Percentiles rank a stretch among this genome's conserved stretches.
These are phyloP conservation scores for Eucalyptus marginata DNA, from an alignment of 345 rosid genomes.

Conservation along the genomic window DNA sequence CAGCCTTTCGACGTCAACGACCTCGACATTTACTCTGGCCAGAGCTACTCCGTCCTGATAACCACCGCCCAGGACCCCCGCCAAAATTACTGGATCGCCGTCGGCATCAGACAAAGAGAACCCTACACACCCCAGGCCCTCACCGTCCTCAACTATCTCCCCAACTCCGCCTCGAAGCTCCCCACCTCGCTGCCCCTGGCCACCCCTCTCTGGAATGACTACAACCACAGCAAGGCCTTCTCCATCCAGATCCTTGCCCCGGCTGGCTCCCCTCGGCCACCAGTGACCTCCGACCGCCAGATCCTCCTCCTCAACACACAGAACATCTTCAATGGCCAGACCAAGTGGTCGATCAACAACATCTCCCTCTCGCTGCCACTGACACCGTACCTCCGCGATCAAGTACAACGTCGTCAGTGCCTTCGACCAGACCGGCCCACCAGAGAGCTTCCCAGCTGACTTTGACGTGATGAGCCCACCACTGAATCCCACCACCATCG, in stretches of 20 bases:
- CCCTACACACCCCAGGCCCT: constrained; percentile 52
- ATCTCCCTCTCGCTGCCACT: constrained; percentile 47
- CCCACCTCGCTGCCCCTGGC: constrained; percentile 42
- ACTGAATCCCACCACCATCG: constrained; percentile 23
- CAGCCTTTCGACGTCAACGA: constrained; percentile 45
- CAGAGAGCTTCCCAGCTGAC: constrained; percentile 13
- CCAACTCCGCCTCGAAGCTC: constrained; percentile 18
- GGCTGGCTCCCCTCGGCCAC: constrained; percentile 36
- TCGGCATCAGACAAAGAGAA: constrained; percentile 47
- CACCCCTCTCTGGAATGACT: constrained; percentile 66
- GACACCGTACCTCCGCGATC: constrained; percentile 62
- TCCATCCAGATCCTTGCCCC: constrained; percentile 14
- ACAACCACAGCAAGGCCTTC: constrained; percentile 37
- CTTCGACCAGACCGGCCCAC: constrained; percentile 28
- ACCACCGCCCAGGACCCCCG: constrained; percentile 40
- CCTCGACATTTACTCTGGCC: constrained; percentile 71
- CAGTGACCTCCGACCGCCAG: constrained; percentile 8
- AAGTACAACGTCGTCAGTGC: constrained; percentile 22
- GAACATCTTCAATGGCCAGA: constrained; percentile 32
- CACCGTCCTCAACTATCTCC: constrained; percentile 41
- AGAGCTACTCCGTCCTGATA: constrained; percentile 66
- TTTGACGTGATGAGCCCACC: constrained; percentile 53
- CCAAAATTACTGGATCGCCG: constrained; percentile 47
- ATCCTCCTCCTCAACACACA: constrained; percentile 72
- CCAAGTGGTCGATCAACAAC: constrained; percentile 70